Percentiles rank a stretch among this genome's conserved stretches.
Conservation (phyloP, 2,329 filamentous ascomycete species). For the Bipolaris zeicola region DNA sequence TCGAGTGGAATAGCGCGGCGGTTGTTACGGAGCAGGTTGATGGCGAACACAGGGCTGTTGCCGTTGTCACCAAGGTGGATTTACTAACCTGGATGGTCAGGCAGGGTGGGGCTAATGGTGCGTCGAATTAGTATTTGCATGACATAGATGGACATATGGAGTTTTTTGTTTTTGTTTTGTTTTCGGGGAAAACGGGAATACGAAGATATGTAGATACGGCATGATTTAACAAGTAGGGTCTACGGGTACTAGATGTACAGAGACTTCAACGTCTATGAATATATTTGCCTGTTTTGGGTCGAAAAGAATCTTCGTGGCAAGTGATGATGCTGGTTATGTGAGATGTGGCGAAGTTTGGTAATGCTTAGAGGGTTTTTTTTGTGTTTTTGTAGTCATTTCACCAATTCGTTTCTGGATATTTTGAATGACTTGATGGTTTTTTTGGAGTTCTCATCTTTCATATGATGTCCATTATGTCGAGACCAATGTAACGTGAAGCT, state of each 20-base stretch:
- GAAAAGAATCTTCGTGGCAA: background rate
- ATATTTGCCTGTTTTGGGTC: background rate
- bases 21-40: conserved; percentile 81
- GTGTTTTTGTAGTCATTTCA: no score
- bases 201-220: background rate
- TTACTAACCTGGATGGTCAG: conserved; percentile 85
- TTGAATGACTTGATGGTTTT: no score
- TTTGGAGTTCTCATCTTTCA: no score
- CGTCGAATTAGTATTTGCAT: background rate
- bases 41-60: conserved; percentile 74
- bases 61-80: conserved; percentile 96
- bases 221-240: background rate
- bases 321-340: background rate
- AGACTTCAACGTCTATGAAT: conserved; percentile 9
- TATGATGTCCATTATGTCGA: no score
- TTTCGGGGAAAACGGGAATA: background rate
- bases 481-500: no score
- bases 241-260: background rate
- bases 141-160: background rate
- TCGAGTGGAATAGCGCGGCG: conserved; percentile 97
- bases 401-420: no score
- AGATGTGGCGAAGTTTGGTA: no score
- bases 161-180: background rate
- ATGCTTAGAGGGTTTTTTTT: no score
- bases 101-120: conserved; percentile 22